Conservation (phyloP, 2,329 filamentous ascomycete genomes). For the Arachnomyces sp. region DNA sequence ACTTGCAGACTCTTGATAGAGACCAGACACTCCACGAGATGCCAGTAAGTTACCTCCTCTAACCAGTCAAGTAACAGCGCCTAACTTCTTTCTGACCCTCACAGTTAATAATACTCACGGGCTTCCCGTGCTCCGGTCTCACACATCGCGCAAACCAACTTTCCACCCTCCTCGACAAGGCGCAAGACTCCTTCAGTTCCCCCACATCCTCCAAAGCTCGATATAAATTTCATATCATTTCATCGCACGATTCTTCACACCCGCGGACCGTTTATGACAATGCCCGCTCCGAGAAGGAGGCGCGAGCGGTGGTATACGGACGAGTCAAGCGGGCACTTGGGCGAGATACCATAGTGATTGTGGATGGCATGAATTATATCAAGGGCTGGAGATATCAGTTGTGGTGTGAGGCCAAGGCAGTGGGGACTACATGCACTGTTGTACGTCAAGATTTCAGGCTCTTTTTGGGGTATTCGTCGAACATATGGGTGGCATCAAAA, state of each 20-base stretch:
- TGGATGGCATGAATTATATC: slow-evolving; percentile 61
- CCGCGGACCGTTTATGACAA: slow-evolving; percentile 49
- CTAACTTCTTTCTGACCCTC: not conserved
- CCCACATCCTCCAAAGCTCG: slow-evolving; percentile 34
- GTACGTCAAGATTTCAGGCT: slow-evolving; percentile 31
- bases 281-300: slow-evolving; percentile 55
- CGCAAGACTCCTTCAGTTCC: slow-evolving; percentile 40
- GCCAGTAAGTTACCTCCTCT: slow-evolving; percentile 17
- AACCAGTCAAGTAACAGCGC: slow-evolving; percentile 18
- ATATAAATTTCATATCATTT: slow-evolving; percentile 33
- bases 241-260: slow-evolving; percentile 33
- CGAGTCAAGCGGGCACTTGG: slow-evolving; percentile 53
- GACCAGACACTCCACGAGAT: not conserved
- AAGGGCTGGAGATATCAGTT: slow-evolving; percentile 62
- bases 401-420: slow-evolving; percentile 59
- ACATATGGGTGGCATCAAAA: not conserved
- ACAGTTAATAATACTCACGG: slow-evolving; percentile 55
- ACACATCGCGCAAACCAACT: slow-evolving; percentile 54
- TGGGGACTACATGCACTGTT: slow-evolving; percentile 55
- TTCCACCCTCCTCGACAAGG: slow-evolving; percentile 41
- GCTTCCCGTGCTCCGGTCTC: slow-evolving; percentile 58
- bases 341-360: slow-evolving; percentile 53
- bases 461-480: not conserved
- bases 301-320: slow-evolving; percentile 53
- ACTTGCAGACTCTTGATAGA: too few relatives aligned